Conservation (phyloP, 345 rosid genomes). For the Brassica incana region DNA sequence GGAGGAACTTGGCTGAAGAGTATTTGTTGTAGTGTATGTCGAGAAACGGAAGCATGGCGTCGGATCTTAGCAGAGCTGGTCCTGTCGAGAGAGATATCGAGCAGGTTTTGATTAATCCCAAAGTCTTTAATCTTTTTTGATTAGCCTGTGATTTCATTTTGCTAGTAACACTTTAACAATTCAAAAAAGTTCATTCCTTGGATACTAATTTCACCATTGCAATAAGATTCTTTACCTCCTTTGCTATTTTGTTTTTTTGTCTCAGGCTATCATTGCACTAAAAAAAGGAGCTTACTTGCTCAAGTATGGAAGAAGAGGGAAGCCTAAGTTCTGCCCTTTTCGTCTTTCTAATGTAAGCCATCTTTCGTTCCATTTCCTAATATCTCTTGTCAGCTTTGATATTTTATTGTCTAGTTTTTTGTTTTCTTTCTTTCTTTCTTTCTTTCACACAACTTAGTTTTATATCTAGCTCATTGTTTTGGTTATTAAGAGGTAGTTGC, state of each 20-base stretch:
- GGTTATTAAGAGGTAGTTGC: constrained; percentile 2
- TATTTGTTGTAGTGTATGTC: constrained; percentile 36
- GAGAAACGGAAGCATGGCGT: constrained; percentile 66
- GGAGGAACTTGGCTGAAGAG: too few relatives aligned
- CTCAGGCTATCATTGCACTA: constrained; percentile 92
- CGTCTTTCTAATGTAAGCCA: constrained; percentile 94
- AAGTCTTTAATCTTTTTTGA: background rate
- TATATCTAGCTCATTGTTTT: constrained; percentile 2
- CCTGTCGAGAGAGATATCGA: constrained; percentile 80
- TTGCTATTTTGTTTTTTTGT: too few relatives aligned
- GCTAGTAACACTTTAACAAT: background rate
- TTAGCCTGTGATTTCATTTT: background rate
- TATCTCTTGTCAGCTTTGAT: background rate
- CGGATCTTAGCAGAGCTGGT: constrained; percentile 84
- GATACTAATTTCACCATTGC: background rate
- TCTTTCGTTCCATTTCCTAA: background rate
- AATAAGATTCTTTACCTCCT: too few relatives aligned
- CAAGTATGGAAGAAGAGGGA: constrained; percentile 97
- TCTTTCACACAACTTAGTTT: background rate
- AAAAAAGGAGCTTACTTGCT: constrained; percentile 95
- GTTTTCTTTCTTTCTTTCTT: background rate
- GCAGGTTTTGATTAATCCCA: constrained; percentile 54
- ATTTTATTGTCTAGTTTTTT: too few relatives aligned
- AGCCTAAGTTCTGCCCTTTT: constrained; percentile 97
- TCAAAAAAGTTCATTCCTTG: background rate